A percentile compares a stretch with the other conserved stretches of the same genome.
Evolutionary conservation across 2,329 filamentous ascomycete species (phyloP).

Genomic region (Eutypella sp.): DNA sequence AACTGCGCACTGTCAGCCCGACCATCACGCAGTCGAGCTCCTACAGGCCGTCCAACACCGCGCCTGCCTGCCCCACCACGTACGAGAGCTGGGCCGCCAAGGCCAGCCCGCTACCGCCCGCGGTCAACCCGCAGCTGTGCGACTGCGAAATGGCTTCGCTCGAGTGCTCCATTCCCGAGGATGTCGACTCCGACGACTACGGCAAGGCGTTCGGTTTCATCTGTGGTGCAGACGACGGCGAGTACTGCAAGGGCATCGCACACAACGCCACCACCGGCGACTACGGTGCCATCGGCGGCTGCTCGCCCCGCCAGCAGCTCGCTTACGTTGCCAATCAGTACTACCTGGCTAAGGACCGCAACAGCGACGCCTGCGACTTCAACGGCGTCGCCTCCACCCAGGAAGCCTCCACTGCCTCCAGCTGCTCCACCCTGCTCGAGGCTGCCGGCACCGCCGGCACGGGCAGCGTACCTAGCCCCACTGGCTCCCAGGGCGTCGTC

Average conservation of each 20-base stretch:
- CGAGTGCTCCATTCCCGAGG: slow-evolving; percentile 60
- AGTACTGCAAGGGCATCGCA: slow-evolving; percentile 63
- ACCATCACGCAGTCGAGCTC: slow-evolving; percentile 57
- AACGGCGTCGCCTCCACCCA: slow-evolving; percentile 57
- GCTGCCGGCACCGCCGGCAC: slow-evolving; percentile 59
- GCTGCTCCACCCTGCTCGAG: slow-evolving; percentile 55
- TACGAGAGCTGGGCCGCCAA: slow-evolving; percentile 62
- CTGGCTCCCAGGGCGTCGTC: slow-evolving; percentile 33
- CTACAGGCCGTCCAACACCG: slow-evolving; percentile 72
- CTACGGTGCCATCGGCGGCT: slow-evolving; percentile 78
- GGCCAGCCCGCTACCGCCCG: slow-evolving; percentile 68
- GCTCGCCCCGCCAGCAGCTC: slow-evolving; percentile 64
- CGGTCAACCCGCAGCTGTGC: slow-evolving; percentile 75
- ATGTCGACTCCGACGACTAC: slow-evolving; percentile 51
- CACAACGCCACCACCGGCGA: slow-evolving; percentile 61
- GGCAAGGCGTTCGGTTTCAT: slow-evolving; percentile 68
- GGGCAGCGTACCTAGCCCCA: slow-evolving; percentile 46
- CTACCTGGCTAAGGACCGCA: slow-evolving; percentile 52
- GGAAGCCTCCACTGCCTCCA: slow-evolving; percentile 38
- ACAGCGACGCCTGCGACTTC: slow-evolving; percentile 64
- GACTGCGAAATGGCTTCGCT: slow-evolving; percentile 76
- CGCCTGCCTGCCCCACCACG: slow-evolving; percentile 66
- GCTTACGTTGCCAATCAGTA: slow-evolving; percentile 71
- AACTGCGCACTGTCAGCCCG: slow-evolving; percentile 65
- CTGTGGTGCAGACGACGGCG: slow-evolving; percentile 55